Base-by-base conservation (phyloP, 1,139 yeast species). In the Eremothecium gossypii region DNA sequence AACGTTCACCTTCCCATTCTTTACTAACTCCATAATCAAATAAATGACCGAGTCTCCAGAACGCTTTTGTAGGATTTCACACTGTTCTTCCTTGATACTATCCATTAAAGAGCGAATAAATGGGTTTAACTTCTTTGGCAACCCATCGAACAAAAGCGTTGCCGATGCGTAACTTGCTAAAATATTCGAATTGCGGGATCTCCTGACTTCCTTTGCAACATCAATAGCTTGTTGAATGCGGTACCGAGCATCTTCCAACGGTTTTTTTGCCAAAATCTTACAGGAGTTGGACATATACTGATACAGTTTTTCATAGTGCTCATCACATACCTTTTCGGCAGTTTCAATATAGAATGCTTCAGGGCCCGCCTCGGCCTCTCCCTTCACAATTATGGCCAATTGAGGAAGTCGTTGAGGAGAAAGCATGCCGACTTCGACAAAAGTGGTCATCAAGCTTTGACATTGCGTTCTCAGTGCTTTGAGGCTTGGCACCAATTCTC, bases 291-390 rank as follows among this genome's bases (percentile, higher is more conserved):
- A 70, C 54, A 93, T 66, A 8, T 72, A 59, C 46, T 76, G 77
- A 50, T 77, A 68, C 50, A 87, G 65, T 56, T 82, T 83, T 13
- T 74, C 76, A 59, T 76, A 86, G 5, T 79, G 75, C 40, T 80
- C 86, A 40, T 69, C 68, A 28, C 81, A 69, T 7, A 89, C 73
- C 50, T 76, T 74, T 46, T 82, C 83, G 1, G 96, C 97, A 51
- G 77, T 76, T 34, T 74, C 83, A 38, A 91, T 62, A 8, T 86
- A 76, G 63, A 93, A 93, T 0, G 97, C 97, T 52, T 82, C 89
- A 1, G 95, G 89, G 1, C 96, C 97, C 4, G 97, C 95, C 49
- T 85, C 95, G 1, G 79, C 71, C 58, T 91, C 98, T 30, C 98
- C 98, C 61, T 86, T 93, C 4, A 89, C 96, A 12, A 89, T 79